Conservation (phyloP, 805 yeast species). For the Saccharomycopsis olivae region DNA sequence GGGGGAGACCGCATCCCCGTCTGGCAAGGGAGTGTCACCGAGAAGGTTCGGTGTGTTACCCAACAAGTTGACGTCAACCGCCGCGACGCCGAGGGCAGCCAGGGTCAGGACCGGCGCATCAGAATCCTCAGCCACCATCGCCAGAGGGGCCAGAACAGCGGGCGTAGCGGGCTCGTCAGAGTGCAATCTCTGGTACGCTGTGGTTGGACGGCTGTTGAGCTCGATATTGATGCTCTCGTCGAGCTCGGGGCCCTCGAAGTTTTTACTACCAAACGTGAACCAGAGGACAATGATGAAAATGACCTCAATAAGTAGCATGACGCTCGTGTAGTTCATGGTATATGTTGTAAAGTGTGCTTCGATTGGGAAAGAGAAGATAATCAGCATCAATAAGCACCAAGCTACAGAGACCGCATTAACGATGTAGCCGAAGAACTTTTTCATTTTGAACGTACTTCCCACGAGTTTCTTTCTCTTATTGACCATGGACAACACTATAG, state of each 20-base stretch:
- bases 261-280: constrained; percentile 47
- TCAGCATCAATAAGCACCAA: constrained; percentile 49
- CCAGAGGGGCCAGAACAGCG: background rate
- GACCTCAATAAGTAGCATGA: constrained; percentile 44
- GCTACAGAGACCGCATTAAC: constrained; percentile 46
- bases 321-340: constrained; percentile 45
- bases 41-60: constrained; percentile 4
- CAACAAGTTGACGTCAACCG: background rate
- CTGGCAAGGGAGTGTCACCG: constrained; percentile 2
- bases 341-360: constrained; percentile 38
- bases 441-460: constrained; percentile 59
- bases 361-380: constrained; percentile 64
- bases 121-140: background rate
- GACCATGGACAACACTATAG: constrained; percentile 51
- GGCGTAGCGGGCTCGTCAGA: background rate
- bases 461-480: constrained; percentile 49
- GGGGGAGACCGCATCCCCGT: background rate
- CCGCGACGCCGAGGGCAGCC: background rate
- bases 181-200: background rate
- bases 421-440: constrained; percentile 50
- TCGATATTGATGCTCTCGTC: constrained; percentile 20
- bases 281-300: constrained; percentile 39
- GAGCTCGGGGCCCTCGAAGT: constrained; percentile 52
- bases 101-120: background rate
- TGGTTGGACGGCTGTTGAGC: background rate